Base-by-base conservation (phyloP, 2,329 filamentous ascomycete genomes). In the Talaromyces sp. region DNA sequence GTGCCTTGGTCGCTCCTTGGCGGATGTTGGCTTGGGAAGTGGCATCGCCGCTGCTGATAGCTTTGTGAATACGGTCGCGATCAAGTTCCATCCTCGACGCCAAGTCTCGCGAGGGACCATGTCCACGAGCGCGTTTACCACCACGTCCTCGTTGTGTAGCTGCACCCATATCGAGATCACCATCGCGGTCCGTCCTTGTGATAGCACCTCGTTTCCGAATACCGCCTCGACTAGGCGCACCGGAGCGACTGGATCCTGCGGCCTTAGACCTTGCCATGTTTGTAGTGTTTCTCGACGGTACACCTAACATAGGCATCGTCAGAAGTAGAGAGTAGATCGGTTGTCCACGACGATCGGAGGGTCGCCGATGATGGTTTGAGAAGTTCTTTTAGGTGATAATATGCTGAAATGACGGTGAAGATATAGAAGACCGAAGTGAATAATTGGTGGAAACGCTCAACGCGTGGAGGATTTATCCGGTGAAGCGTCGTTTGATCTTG, bases 111-210 rank as follows among this genome's bases (percentile, higher is more conserved):
- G 70, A 69, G 62, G 69, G 52, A 57, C 70, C 67, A 43, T 74
- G 72, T 39, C 74, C 72, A 60, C 74, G 75, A 67, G 72, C 74
- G 60, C 75, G 74, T 63, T 73, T 77, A 37, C 74, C 76, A 67
- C 74, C 72, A 35, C 70, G 69, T 14, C 70, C 74, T 50, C 75
- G 73, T 59, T 73, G 74, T 37, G 78, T 72, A 24, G 41, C 60
- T 41, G 77, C 73, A 60, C 75, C 75, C 86, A 88, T 89, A 52
- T 82, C 78, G 66, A 88, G 73, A 73, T 89, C 87, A 39, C 87
- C 87, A 79, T 89, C 87, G 70, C 81, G 82, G 72, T 88, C 86
- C 62, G 83, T 75, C 65, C 82, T 78, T 59, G 72, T 74, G 35
- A 56, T 33, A 57, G 60, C 54, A 62, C 76, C 76, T 66, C 81